Percentiles rank a stretch among this genome's conserved stretches.
Conservation (phyloP, 352 stramenopile genomes). For the Phytophthora ohioensis region DNA sequence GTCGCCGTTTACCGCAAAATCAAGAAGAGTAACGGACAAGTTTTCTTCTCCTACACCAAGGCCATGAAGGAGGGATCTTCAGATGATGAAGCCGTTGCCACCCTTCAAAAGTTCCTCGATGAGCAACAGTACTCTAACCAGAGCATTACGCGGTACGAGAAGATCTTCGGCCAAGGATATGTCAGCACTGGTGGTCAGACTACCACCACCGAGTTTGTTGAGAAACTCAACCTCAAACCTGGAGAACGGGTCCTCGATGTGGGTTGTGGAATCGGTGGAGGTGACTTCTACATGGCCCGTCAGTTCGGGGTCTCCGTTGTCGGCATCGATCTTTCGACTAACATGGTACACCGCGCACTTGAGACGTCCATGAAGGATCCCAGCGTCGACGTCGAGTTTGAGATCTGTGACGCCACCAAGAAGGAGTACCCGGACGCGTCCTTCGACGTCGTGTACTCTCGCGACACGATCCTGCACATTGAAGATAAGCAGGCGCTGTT, state of each 20-base stretch:
- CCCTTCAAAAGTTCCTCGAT: slow-evolving; percentile 80
- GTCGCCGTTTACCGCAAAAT: slow-evolving; percentile 73
- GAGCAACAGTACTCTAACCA: slow-evolving; percentile 76
- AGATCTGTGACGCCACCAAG: slow-evolving; percentile 75
- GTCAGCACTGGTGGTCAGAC: slow-evolving; percentile 71
- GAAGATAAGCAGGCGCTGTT: slow-evolving; percentile 68
- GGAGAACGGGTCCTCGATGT: slow-evolving; percentile 89
- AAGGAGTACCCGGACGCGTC: slow-evolving; percentile 66
- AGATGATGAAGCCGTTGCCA: slow-evolving; percentile 44
- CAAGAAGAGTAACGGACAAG: slow-evolving; percentile 87
- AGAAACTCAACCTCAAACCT: slow-evolving; percentile 67
- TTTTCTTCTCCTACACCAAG: slow-evolving; percentile 81
- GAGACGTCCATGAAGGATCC: slow-evolving; percentile 65
- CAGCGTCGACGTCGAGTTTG: slow-evolving; percentile 66
- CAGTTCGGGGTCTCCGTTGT: slow-evolving; percentile 86
- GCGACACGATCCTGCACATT: slow-evolving; percentile 83
- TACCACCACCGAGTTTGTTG: slow-evolving; percentile 77
- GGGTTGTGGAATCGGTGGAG: slow-evolving; percentile 92
- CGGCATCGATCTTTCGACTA: slow-evolving; percentile 78
- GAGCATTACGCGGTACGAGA: slow-evolving; percentile 78
- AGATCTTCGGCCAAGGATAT: slow-evolving; percentile 81
- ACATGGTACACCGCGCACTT: slow-evolving; percentile 80
- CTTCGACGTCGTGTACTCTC: slow-evolving; percentile 82
- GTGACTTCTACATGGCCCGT: slow-evolving; percentile 91
- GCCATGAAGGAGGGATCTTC: slow-evolving; percentile 43